Conservation (phyloP, 768 basidiomycete genomes). For the Exidia glandulosa region DNA sequence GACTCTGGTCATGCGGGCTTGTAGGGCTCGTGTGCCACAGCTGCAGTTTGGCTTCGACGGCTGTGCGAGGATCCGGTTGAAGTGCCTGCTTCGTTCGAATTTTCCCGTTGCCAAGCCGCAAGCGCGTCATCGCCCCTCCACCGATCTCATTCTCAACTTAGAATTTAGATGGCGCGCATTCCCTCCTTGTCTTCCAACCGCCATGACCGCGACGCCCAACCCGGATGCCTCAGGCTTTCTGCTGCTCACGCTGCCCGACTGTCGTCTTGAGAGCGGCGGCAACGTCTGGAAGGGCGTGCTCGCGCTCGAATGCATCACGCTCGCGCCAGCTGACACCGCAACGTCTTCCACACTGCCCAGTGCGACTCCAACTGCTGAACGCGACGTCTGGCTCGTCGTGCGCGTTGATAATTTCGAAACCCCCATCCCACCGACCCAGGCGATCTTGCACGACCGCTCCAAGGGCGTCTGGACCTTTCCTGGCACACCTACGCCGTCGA, state of each 20-base stretch:
- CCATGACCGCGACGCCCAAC: no score
- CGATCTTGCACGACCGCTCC: constrained; percentile 30
- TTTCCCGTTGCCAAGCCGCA: no score
- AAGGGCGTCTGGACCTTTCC: constrained; percentile 28
- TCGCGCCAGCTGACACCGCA: no score
- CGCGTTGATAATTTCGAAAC: constrained; percentile 44
- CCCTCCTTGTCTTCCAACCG: no score
- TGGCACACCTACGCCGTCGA: constrained; percentile 5
- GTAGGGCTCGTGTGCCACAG: no score
- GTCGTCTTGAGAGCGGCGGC: constrained; percentile 27
- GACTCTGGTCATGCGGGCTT: no score
- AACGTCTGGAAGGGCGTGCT: constrained; percentile 31
- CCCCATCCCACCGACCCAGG: constrained; percentile 46
- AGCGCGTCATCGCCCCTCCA: no score
- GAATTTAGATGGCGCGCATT: no score
- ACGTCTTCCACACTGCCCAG: constrained; percentile 14
- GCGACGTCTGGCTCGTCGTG: constrained; percentile 58
- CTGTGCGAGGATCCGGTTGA: no score
- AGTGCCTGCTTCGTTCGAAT: no score
- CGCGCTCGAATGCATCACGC: constrained; percentile 52
- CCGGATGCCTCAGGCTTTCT: constrained; percentile 33
- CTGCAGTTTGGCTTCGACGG: no score
- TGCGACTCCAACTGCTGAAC: constrained; percentile 23
- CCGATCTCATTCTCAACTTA: no score
- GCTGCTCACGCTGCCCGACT: constrained; percentile 41